Evolutionary conservation across 768 basidiomycete species (phyloP).

Genomic region (Kwoniella newhampshirensis): DNA sequence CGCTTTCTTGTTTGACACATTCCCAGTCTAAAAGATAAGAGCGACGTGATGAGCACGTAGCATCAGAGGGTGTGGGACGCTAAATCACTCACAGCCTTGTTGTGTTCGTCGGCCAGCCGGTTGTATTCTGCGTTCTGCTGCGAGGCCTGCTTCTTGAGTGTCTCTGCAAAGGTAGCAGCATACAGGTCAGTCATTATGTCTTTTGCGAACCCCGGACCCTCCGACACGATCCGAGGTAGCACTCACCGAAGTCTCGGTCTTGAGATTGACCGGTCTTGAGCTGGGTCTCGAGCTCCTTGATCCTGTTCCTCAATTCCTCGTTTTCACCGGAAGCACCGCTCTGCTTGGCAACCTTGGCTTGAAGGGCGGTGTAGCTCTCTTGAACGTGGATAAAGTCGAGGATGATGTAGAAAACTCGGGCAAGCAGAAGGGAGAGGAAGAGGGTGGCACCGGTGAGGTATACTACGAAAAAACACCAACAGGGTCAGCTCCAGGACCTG

Average conservation of each 20-base stretch:
- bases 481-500: background rate
- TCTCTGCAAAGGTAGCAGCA: too few relatives aligned
- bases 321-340: constrained; percentile 42
- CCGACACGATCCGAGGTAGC: background rate
- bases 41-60: background rate
- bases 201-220: too few relatives aligned
- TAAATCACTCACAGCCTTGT: constrained; percentile 57
- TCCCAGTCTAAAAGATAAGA: constrained; percentile 57
- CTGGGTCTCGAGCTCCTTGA: constrained; percentile 69
- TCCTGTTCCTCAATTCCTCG: constrained; percentile 60
- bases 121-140: constrained; percentile 80
- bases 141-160: constrained; percentile 75
- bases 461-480: constrained; percentile 44
- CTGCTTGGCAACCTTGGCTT: constrained; percentile 56
- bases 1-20: constrained; percentile 63
- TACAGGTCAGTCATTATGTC: too few relatives aligned
- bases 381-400: constrained; percentile 87
- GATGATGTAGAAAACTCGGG: constrained; percentile 86
- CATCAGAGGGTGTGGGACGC: background rate
- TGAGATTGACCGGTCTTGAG: constrained; percentile 63
- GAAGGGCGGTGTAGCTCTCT: constrained; percentile 80
- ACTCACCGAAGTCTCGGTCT: constrained; percentile 66
- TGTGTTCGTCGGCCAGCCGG: constrained; percentile 74
- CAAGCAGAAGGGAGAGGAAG: constrained; percentile 91
- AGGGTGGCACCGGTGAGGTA: constrained; percentile 79